Percentiles rank a stretch among this genome's conserved stretches.
These are phyloP conservation scores for Cladosporium sp. DNA, from an alignment of 2,329 filamentous ascomycete genomes.

Conservation along the genomic window DNA sequence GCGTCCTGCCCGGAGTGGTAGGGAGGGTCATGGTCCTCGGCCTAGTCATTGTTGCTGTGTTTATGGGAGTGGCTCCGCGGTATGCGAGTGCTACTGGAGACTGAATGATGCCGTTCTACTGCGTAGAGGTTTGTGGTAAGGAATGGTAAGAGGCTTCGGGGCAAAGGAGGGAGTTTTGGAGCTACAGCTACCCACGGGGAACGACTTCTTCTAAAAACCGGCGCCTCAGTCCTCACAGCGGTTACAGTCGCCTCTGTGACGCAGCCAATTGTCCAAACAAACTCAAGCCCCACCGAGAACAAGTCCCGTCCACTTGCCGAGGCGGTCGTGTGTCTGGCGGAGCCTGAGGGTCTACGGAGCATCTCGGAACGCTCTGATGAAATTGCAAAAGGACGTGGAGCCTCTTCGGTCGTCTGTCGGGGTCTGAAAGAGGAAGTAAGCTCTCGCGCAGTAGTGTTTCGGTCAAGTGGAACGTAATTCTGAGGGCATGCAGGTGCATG, in stretches of 20 bases:
- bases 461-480: constrained; percentile 9
- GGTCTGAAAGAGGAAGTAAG: neutral
- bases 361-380: neutral
- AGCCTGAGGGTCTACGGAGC: constrained; percentile 8
- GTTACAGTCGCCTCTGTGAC: constrained; percentile 11
- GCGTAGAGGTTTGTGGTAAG: too few species aligned
- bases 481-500: neutral
- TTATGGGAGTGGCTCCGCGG: constrained; percentile 2
- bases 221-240: neutral
- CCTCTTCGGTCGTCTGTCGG: constrained; percentile 1
- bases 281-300: neutral
- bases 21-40: constrained; percentile 28
- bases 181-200: constrained; percentile 3
- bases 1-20: constrained; percentile 19
- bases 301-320: constrained; percentile 5
- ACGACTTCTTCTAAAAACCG: constrained; percentile 4
- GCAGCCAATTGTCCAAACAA: neutral
- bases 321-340: constrained; percentile 6
- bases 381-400: neutral
- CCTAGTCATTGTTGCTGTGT: constrained; percentile 8
- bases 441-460: constrained; percentile 1
- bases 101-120: neutral
- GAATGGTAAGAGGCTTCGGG: neutral
- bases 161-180: neutral
- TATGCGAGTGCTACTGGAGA: neutral